Evolutionary conservation across 495 filamentous ascomycete genomes (phyloP).

Genomic region (Barbatosphaeria neglecta): DNA sequence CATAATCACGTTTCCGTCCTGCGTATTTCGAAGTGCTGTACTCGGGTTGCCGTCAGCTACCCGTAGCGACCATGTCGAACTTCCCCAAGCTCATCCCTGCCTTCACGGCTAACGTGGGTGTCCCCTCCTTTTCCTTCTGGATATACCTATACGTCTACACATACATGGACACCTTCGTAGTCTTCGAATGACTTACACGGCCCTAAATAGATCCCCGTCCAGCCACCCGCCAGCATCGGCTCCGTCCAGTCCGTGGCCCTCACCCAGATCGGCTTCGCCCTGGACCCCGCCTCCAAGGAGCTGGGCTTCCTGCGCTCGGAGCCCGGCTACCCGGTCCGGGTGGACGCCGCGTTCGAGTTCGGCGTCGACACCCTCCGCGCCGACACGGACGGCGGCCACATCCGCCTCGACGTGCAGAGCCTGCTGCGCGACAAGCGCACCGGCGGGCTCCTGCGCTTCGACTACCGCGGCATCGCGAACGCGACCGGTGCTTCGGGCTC

Average conservation of each 20-base stretch:
- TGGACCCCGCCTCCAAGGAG: too few relatives aligned
- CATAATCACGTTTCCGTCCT: too few relatives aligned
- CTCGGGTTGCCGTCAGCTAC: too few relatives aligned
- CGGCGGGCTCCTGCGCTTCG: slow-evolving; percentile 30
- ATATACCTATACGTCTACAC: too few relatives aligned
- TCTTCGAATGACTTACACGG: neutral
- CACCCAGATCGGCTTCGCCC: slow-evolving; percentile 12
- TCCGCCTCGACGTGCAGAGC: slow-evolving; percentile 41
- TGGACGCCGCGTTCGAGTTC: slow-evolving; percentile 39
- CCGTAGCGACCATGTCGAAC: slow-evolving; percentile 19
- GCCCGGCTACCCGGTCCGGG: slow-evolving; percentile 17
- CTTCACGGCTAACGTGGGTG: slow-evolving; percentile 26
- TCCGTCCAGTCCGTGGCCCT: slow-evolving; percentile 9
- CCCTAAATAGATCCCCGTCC: slow-evolving; percentile 20
- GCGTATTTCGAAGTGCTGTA: too few relatives aligned
- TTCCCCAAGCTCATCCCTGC: slow-evolving; percentile 35
- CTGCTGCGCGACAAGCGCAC: slow-evolving; percentile 27
- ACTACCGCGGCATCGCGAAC: slow-evolving; percentile 38
- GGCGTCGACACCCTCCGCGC: slow-evolving; percentile 43
- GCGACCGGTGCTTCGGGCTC: slow-evolving; percentile 23
- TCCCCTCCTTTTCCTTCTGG: neutral
- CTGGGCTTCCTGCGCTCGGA: slow-evolving; percentile 17
- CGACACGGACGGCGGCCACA: slow-evolving; percentile 33
- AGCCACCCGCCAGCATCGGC: slow-evolving; percentile 14
- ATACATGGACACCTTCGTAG: too few relatives aligned